Evolutionary conservation across 225 moss, liverwort and hornwort species (phyloP).

Genomic region (Sphagnum contortum): DNA sequence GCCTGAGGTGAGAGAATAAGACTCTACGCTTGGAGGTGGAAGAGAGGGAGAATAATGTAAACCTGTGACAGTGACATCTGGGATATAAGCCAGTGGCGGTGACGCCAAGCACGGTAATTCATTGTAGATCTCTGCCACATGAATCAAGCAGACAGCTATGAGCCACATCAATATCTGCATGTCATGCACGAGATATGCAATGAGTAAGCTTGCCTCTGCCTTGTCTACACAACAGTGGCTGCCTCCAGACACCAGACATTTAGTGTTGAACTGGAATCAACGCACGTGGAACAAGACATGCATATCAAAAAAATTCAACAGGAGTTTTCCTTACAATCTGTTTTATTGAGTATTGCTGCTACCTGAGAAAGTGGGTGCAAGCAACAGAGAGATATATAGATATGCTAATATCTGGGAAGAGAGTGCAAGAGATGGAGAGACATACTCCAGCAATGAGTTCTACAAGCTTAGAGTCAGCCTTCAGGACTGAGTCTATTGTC

Average conservation of each 20-base stretch:
- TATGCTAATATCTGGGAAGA: neutral
- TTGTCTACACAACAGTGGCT: too few relatives aligned
- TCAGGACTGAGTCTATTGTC: conserved; percentile 47
- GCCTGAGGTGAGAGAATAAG: conserved; percentile 3
- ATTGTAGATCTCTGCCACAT: conserved; percentile 86
- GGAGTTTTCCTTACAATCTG: too few relatives aligned
- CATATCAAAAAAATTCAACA: too few relatives aligned
- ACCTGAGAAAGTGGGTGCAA: too few relatives aligned
- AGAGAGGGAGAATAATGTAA: conserved; percentile 7
- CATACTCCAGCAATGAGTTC: conserved; percentile 82
- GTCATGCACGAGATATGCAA: conserved; percentile 24
- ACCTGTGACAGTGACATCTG: conserved; percentile 90
- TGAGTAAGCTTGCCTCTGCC: conserved; percentile 19
- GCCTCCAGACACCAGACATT: neutral
- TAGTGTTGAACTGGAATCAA: neutral
- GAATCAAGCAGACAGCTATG: conserved; percentile 49
- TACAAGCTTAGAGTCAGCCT: conserved; percentile 81
- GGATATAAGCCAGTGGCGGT: conserved; percentile 96
- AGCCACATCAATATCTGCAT: conserved; percentile 41
- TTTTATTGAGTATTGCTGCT: too few relatives aligned
- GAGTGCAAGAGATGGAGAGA: neutral
- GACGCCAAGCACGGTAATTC: conserved; percentile 99
- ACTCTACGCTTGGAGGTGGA: neutral
- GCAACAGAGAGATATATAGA: too few relatives aligned
- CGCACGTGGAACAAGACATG: too few relatives aligned